A percentile compares a stretch with the other conserved stretches of the same genome.
Conservation (phyloP, 352 stramenopile genomes). For the Phytophthora sansomeana region DNA sequence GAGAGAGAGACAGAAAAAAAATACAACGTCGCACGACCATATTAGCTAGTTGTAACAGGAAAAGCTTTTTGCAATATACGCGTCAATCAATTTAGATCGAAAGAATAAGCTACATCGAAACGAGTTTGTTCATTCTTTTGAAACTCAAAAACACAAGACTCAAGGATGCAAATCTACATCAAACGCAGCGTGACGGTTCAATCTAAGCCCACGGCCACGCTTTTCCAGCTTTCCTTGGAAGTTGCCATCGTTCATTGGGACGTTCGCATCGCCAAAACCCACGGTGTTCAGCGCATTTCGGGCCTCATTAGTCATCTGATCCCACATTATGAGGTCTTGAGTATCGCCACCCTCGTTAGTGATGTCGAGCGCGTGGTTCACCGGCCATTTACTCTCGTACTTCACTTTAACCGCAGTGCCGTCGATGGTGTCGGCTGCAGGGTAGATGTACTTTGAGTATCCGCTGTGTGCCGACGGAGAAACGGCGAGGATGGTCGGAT, state of each 20-base stretch:
- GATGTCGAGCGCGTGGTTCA: not conserved
- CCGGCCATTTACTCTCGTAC: not conserved
- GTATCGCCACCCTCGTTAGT: not conserved
- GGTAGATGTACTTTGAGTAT: not conserved
- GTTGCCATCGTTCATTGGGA: not conserved
- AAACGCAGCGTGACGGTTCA: no score
- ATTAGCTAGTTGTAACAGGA: no score
- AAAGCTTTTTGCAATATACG: no score
- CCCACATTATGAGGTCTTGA: not conserved
- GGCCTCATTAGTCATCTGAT: slow-evolving; percentile 5
- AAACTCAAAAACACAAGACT: no score
- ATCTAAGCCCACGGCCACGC: slow-evolving; percentile 2
- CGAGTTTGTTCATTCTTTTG: no score
- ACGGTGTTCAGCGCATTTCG: not conserved
- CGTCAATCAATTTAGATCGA: no score
- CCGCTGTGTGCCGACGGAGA: not conserved
- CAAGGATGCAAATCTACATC: no score
- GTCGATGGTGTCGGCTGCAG: not conserved
- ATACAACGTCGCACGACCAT: no score
- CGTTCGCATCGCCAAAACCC: not conserved
- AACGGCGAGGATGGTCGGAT: not conserved
- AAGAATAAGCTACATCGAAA: no score
- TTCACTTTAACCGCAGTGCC: not conserved
- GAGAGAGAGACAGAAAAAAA: no score
- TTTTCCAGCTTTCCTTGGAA: not conserved